Evolutionary conservation across 345 rosid species (phyloP).

Genomic region (Citrus inodora): DNA sequence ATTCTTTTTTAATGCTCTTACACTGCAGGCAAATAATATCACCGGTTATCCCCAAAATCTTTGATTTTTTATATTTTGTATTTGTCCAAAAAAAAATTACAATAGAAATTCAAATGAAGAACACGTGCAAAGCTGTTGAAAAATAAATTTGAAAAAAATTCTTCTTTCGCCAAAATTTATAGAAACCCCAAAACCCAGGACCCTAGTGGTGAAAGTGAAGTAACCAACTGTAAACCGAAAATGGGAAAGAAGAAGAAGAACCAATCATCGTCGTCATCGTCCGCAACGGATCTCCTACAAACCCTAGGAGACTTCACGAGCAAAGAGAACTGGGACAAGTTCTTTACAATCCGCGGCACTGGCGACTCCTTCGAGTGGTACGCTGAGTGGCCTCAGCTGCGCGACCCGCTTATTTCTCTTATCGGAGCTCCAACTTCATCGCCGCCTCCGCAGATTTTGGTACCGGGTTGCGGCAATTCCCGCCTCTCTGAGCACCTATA

Average conservation of each 20-base stretch:
- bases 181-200: not conserved
- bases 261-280: conserved; percentile 22
- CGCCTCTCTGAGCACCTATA: conserved; percentile 78
- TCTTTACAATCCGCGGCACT: conserved; percentile 78
- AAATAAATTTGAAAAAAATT: no score
- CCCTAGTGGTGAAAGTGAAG: conserved; percentile 1
- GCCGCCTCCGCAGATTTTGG: conserved; percentile 58
- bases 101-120: no score
- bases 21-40: no score
- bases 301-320: conserved; percentile 90
- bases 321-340: conserved; percentile 95
- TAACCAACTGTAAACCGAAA: conserved; percentile 13
- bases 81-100: no score
- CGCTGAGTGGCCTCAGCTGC: conserved; percentile 92
- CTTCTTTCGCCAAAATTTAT: no score
- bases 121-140: no score
- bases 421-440: conserved; percentile 26
- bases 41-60: no score
- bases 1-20: no score
- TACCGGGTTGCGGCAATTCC: conserved; percentile 93
- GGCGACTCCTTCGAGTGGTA: conserved; percentile 96
- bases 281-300: conserved; percentile 43
- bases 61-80: no score
- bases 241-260: conserved; percentile 71
- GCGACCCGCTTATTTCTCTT: conserved; percentile 50